Conservation (phyloP, 768 basidiomycete genomes). For the Gelatoporia subvermispora region DNA sequence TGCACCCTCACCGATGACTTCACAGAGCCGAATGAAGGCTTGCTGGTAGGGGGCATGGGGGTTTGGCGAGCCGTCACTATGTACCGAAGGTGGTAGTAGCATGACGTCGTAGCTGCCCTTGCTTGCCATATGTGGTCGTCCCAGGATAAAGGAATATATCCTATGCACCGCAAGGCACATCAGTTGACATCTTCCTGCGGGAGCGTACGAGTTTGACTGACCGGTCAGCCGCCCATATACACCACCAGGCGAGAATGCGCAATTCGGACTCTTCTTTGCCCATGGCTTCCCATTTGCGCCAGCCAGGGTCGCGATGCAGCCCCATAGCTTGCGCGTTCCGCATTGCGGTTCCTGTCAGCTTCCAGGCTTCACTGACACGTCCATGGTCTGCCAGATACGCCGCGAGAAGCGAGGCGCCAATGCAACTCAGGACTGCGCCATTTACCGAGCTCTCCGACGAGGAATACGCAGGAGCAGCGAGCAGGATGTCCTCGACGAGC, state of each 20-base stretch:
- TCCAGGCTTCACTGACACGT: constrained; percentile 38
- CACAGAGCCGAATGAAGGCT: constrained; percentile 33
- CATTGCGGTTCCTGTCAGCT: constrained; percentile 18
- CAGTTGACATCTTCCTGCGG: no score
- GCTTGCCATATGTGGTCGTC: constrained; percentile 39
- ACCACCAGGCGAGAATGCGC: constrained; percentile 22
- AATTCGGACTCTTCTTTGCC: constrained; percentile 18
- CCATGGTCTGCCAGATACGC: constrained; percentile 43
- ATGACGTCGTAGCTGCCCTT: constrained; percentile 34
- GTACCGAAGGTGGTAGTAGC: constrained; percentile 14
- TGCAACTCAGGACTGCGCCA: constrained; percentile 42
- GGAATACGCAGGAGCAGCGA: constrained; percentile 16
- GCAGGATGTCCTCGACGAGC: constrained; percentile 38
- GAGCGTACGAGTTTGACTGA: constrained; percentile 4
- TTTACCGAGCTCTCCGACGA: constrained; percentile 18
- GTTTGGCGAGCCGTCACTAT: constrained; percentile 27
- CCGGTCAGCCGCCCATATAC: constrained; percentile 19
- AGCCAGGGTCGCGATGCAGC: constrained; percentile 24
- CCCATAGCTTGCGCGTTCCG: constrained; percentile 23
- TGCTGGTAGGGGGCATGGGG: constrained; percentile 33
- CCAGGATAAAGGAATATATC: constrained; percentile 39
- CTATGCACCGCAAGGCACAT: constrained; percentile 18
- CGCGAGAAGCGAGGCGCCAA: constrained; percentile 41
- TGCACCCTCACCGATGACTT: constrained; percentile 36
- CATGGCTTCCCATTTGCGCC: constrained; percentile 24